These are phyloP conservation scores for Triticum urartu DNA, from an alignment of 176 grass and related monocot genomes.

Conservation along the genomic window DNA sequence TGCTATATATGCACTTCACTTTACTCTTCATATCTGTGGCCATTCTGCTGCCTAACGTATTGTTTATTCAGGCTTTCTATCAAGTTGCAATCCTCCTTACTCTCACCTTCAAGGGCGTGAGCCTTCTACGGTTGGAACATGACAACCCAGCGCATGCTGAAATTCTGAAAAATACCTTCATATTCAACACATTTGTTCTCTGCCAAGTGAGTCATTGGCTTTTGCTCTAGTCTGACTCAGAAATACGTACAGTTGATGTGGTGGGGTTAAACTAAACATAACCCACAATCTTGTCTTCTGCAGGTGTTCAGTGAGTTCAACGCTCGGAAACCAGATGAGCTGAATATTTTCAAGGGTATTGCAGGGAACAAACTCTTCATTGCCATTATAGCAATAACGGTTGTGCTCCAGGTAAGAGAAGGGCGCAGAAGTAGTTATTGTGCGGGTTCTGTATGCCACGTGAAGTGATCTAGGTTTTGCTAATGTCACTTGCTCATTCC, in stretches of 20 bases:
- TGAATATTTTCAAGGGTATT: slow-evolving; percentile 85
- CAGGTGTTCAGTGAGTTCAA: slow-evolving; percentile 96
- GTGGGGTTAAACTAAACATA: slow-evolving; percentile 13
- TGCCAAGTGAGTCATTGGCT: slow-evolving; percentile 64
- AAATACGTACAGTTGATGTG: background rate
- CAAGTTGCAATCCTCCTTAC: slow-evolving; percentile 80
- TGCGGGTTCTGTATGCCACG: background rate
- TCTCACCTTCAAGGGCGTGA: slow-evolving; percentile 74
- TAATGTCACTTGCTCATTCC: slow-evolving; percentile 2
- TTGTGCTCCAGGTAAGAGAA: slow-evolving; percentile 69
- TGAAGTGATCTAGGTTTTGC: slow-evolving; percentile 5
- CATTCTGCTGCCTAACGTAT: background rate
- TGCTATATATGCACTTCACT: background rate
- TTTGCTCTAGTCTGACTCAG: background rate
- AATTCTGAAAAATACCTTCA: slow-evolving; percentile 87
- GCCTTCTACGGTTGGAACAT: slow-evolving; percentile 65
- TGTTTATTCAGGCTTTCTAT: slow-evolving; percentile 66
- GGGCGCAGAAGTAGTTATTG: background rate
- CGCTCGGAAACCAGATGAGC: slow-evolving; percentile 73
- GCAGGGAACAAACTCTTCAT: slow-evolving; percentile 70
- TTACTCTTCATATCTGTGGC: background rate
- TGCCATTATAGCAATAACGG: slow-evolving; percentile 55
- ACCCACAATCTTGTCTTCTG: background rate
- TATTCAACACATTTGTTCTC: slow-evolving; percentile 97
- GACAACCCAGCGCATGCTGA: slow-evolving; percentile 64